Evolutionary conservation across 805 yeast genomes (phyloP), one percentile per base, ranked within the genome.

Genomic region (Novakomyces olei): DNA sequence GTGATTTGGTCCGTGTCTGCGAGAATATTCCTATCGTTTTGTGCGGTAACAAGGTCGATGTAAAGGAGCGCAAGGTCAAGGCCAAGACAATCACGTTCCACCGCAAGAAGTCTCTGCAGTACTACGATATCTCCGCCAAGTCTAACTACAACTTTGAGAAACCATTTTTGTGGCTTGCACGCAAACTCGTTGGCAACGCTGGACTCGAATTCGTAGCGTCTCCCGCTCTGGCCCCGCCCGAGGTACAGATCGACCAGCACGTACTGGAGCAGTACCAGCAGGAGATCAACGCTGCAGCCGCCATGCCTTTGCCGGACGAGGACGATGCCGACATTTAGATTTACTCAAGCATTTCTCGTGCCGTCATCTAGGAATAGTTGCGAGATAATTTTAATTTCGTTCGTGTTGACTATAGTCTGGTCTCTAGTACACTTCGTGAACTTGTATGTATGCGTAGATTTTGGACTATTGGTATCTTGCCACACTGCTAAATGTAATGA

Each of bases 81-180:
- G 99, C 99, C 49, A 88, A 88, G 72, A 79, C 95, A 55, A 88
- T 88, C 67, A 88, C 99, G 47, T 88, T 88, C 94, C 99, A 88
- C 80, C 78, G 99, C 72, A 88, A 88, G 91, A 88, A 88, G 74
- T 88, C 88, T 69, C 70, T 88, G 60, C 99, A 88, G 66, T 88
- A 88, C 68, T 88, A 88, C 67, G 99, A 88, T 63, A 88, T 88
- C 57, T 85, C 96, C 39, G 99, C 99, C 60, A 88, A 88, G 67
- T 88, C 98, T 44, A 88, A 88, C 70, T 88, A 88, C 69, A 91
- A 88, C 71, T 88, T 88, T 52, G 99, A 88, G 68, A 88, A 91
- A 69, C 99, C 99, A 44, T 88, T 88, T 77, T 72, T 88, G 61
- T 88, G 99, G 99, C 78, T 88, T 53, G 98, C 99, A 35, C 79